These are phyloP conservation scores for Tricholoma hemisulphureum DNA, from an alignment of 768 basidiomycete species.

Conservation along the genomic window DNA sequence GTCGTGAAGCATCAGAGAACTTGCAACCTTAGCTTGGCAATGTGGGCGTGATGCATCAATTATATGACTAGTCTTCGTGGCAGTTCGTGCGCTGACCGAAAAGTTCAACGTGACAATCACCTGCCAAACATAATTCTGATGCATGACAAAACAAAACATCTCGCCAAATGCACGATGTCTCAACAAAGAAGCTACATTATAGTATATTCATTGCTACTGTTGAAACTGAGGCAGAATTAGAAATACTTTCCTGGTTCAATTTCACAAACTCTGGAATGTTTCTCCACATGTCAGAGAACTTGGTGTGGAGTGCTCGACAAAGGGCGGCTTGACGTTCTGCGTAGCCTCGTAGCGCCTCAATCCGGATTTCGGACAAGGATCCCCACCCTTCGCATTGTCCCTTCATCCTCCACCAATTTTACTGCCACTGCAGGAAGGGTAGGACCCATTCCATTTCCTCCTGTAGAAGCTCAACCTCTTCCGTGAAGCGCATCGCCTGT, in stretches of 20 bases:
- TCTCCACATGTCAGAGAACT: slow-evolving; percentile 2
- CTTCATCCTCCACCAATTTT: slow-evolving; percentile 14
- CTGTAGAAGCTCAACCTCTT: slow-evolving; percentile 21
- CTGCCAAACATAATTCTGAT: not conserved
- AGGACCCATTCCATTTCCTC: slow-evolving; percentile 23
- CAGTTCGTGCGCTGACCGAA: no score
- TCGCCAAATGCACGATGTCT: no score
- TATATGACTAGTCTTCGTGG: not conserved
- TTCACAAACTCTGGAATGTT: slow-evolving; percentile 1
- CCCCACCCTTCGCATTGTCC: not conserved
- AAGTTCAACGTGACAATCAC: not conserved
- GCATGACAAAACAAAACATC: no score
- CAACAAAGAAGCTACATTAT: no score
- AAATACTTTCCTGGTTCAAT: not conserved
- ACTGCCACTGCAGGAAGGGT: slow-evolving; percentile 15
- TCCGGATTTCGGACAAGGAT: not conserved
- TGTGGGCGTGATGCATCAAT: not conserved
- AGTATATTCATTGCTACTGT: no score
- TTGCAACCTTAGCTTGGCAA: not conserved
- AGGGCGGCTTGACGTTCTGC: slow-evolving; percentile 8
- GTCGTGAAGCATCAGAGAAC: not conserved
- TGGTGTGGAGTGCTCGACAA: not conserved
- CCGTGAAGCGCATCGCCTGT: slow-evolving; percentile 15
- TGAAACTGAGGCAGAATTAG: not conserved
- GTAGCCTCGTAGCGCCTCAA: slow-evolving; percentile 8